A percentile compares a stretch with the other conserved stretches of the same genome.
These are phyloP conservation scores for Pochonia chlamydosporia DNA, from an alignment of 2,329 filamentous ascomycete genomes.

Conservation along the genomic window DNA sequence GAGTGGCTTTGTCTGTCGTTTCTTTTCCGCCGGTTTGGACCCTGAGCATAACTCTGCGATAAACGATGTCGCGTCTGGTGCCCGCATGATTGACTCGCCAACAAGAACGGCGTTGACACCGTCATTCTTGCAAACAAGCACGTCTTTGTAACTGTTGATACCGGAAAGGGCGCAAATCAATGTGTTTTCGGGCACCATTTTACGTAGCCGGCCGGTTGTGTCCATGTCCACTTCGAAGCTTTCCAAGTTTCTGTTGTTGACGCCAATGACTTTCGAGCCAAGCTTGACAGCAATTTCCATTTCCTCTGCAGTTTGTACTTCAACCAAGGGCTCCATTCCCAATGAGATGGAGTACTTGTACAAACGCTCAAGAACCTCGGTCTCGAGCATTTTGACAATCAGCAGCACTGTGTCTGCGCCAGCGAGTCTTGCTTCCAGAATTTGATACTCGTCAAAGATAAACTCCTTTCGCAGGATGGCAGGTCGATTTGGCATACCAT, in stretches of 20 bases:
- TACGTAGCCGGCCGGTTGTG: constrained; percentile 83
- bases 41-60: constrained; percentile 76
- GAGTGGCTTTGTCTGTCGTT: constrained; percentile 37
- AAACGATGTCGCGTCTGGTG: constrained; percentile 74
- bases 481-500: constrained; percentile 85
- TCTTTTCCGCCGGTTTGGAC: constrained; percentile 27
- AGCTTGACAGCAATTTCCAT: constrained; percentile 84
- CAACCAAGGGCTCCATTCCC: constrained; percentile 95
- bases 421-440: constrained; percentile 85
- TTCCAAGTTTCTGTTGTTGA: constrained; percentile 95
- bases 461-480: constrained; percentile 95
- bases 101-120: constrained; percentile 91
- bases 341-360: constrained; percentile 86
- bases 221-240: constrained; percentile 95
- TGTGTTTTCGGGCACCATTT: constrained; percentile 77
- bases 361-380: constrained; percentile 64
- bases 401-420: constrained; percentile 92
- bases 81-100: constrained; percentile 92
- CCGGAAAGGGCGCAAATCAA: constrained; percentile 92
- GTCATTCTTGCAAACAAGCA: constrained; percentile 79
- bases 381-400: constrained; percentile 96
- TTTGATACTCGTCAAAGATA: constrained; percentile 97
- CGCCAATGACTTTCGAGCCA: constrained; percentile 86
- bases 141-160: constrained; percentile 84
- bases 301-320: constrained; percentile 91